These are phyloP conservation scores for Orbilia quercus DNA, from an alignment of 2,329 filamentous ascomycete species.

Conservation along the genomic window DNA sequence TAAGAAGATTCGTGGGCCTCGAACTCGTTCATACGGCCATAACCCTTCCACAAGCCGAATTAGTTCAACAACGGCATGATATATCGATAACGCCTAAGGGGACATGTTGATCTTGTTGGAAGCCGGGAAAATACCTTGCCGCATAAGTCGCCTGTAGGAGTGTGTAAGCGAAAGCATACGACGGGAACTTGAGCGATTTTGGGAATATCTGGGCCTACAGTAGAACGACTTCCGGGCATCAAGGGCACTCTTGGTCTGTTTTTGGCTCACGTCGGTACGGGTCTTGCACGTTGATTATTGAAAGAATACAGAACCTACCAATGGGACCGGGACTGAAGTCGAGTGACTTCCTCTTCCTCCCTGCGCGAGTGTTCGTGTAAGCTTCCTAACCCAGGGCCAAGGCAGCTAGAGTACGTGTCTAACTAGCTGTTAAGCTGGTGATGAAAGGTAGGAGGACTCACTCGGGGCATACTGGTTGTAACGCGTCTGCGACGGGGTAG, in stretches of 20 bases:
- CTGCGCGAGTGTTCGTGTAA: too few relatives aligned
- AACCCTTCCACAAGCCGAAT: conserved; percentile 73
- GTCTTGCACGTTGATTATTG: not conserved
- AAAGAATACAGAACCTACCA: conserved; percentile 19
- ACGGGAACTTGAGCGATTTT: too few relatives aligned
- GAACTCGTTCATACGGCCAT: conserved; percentile 93
- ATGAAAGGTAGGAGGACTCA: too few relatives aligned
- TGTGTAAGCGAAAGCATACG: not conserved
- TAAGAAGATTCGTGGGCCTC: conserved; percentile 94
- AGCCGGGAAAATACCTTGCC: conserved; percentile 34
- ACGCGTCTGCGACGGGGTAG: not conserved
- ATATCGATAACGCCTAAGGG: not conserved
- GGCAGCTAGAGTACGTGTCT: too few relatives aligned
- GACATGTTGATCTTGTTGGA: not conserved
- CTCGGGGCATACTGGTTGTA: conserved; percentile 36
- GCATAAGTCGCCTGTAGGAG: conserved; percentile 40
- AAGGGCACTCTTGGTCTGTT: conserved; percentile 51
- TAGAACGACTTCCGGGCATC: conserved; percentile 54
- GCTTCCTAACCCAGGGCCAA: too few relatives aligned
- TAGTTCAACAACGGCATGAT: too few relatives aligned
- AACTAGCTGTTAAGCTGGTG: too few relatives aligned
- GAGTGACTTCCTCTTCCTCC: conserved; percentile 53
- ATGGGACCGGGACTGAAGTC: conserved; percentile 48
- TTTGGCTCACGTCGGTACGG: not conserved
- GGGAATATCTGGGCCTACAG: conserved; percentile 11